phyloP scores from a whole-genome alignment of 208 protist genomes.

The Novymonas esmeraldas region DNA sequence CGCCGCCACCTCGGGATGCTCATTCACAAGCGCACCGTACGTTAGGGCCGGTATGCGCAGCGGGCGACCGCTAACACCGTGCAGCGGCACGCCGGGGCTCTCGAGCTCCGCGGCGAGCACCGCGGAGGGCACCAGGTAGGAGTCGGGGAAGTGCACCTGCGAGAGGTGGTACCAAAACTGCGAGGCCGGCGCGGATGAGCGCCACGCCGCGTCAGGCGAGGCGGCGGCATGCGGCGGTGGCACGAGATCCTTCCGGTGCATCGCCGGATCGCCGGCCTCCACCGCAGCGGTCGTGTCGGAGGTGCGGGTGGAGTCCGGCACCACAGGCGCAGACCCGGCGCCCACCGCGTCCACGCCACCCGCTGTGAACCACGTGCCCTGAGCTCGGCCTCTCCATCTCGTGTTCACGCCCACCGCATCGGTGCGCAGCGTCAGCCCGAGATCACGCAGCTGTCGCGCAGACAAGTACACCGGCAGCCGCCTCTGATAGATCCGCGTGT shows the following conservation, averaged over 20 bases:
- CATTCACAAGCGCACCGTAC: conserved; percentile 22
- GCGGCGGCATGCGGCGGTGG: no score
- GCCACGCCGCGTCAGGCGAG: no score
- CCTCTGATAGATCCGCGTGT: conserved; percentile 44
- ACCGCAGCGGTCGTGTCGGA: no score
- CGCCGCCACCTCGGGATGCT: conserved; percentile 32
- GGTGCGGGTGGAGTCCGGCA: no score
- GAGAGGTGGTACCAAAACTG: conserved; percentile 81
- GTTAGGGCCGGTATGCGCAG: conserved; percentile 39
- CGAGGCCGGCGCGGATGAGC: no score
- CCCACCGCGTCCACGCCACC: no score
- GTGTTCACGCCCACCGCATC: conserved; percentile 32
- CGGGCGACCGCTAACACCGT: conserved; percentile 51
- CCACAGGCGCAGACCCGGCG: no score
- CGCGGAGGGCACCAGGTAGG: conserved; percentile 39
- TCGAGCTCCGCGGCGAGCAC: conserved; percentile 49
- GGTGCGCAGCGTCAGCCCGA: conserved; percentile 32
- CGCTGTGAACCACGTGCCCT: no score
- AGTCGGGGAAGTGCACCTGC: conserved; percentile 55
- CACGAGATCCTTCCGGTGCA: no score
- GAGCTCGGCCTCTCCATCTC: no score
- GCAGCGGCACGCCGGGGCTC: conserved; percentile 46
- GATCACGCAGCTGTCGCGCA: conserved; percentile 5
- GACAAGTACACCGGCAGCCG: conserved; percentile 53
- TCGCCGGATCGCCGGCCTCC: no score